Percentiles rank a stretch among this genome's conserved stretches.
phyloP scores from a whole-genome alignment of 352 stramenopile genomes.

The Globisporangium yorkense region DNA sequence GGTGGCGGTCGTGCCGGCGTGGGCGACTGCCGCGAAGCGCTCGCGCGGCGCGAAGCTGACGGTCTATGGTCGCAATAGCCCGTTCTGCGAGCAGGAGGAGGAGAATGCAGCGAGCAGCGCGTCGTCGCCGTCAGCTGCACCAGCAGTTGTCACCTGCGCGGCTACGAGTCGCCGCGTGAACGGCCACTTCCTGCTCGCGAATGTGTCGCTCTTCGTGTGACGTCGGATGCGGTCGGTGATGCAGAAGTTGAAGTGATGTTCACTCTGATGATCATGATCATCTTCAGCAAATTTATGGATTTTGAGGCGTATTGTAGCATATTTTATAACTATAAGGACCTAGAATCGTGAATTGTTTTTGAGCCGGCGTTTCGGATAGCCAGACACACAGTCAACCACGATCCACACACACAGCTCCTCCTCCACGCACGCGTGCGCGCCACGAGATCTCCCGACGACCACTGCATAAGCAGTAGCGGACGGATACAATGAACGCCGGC shows the following conservation, averaged over 20 bases:
- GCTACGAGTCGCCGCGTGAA: slow-evolving; percentile 1
- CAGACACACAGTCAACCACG: too few species aligned
- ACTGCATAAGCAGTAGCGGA: neutral
- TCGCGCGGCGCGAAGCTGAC: neutral
- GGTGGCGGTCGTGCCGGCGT: neutral
- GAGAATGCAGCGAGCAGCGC: neutral
- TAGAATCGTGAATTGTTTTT: too few species aligned
- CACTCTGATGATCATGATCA: neutral
- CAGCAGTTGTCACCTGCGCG: neutral
- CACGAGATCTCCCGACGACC: too few species aligned
- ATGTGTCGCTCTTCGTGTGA: neutral
- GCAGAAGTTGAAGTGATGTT: neutral
- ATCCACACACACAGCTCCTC: too few species aligned
- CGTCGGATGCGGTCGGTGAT: neutral
- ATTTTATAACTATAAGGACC: too few species aligned
- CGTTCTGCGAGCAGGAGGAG: neutral
- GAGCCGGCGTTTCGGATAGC: too few species aligned
- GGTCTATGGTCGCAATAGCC: neutral
- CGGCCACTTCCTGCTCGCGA: neutral
- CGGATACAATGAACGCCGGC: slow-evolving; percentile 7
- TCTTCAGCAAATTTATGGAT: too few species aligned
- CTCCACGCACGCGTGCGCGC: too few species aligned
- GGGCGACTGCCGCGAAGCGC: neutral
- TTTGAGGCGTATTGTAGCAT: too few species aligned
- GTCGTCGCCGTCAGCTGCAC: neutral